Base-by-base conservation (phyloP, 208 protist genomes). In the Leishmania tarentolae region DNA sequence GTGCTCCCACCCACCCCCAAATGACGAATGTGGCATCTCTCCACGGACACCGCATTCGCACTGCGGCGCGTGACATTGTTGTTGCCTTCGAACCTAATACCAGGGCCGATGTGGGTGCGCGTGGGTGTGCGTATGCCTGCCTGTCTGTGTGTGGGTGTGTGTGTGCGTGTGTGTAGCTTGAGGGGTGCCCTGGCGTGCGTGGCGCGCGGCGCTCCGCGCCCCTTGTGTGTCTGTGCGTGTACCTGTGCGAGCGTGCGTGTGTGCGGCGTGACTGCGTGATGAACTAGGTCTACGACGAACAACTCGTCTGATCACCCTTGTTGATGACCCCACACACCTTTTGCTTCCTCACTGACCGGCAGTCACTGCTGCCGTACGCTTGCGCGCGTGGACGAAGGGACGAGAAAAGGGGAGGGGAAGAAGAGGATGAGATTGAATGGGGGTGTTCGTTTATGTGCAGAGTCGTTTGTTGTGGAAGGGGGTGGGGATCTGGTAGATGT, bases 281-380 rank as follows among this genome's bases (percentile, higher is more conserved):
- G 59, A 78, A 78, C 79, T 52, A 52, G 47, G 47, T 52, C 47
- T 52, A 52, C 47, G 47, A 52, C 47, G 47, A 52, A 52, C 47
- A 83, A 83, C 79, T 83, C 79, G 79, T 75, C 79, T 83, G 79
- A 83, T 28, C 46, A 47, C 46, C 74, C 47, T 59, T 74, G 53
- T 74, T 83, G 79, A 83, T 68, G 80, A 83, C 42, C 52, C 21
- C 59, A 78, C 52, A 83, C 65, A 71, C 68, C 80, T 83, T 83
- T 83, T 83, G 80, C 80, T 83, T 83, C 80, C 80, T 83, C 80
- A 83, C 80, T 83, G 80, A 83, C 65, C n/a, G 53, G 52, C 80
- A 42, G 80, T 59, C 80, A 19, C 40, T 3, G 69, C 69, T 31
- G 69, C 40, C 21, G 53, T 28, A 21, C 21, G 52, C 31, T 17